These are phyloP conservation scores for Salix dunnii DNA, from an alignment of 345 rosid species.

Conservation along the genomic window DNA sequence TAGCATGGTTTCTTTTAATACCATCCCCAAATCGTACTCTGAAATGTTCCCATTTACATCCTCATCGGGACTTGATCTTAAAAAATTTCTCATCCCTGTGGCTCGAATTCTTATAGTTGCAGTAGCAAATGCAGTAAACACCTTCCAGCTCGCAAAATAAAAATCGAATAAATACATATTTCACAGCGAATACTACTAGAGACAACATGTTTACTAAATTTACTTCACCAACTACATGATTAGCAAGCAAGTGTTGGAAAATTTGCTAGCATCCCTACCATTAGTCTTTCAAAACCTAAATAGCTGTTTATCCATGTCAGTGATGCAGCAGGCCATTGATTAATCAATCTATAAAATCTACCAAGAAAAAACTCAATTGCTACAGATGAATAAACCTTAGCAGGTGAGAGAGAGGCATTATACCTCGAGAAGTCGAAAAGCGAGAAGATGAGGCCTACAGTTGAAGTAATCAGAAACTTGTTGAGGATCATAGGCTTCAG, in stretches of 20 bases:
- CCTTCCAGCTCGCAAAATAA: slow-evolving; percentile 40
- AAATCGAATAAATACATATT: slow-evolving; percentile 11
- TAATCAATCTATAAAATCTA: too few species aligned
- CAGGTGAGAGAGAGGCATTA: too few species aligned
- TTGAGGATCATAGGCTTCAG: slow-evolving; percentile 73
- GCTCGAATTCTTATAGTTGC: slow-evolving; percentile 69
- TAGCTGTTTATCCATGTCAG: too few species aligned
- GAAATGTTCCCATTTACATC: slow-evolving; percentile 40
- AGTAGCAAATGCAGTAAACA: slow-evolving; percentile 56
- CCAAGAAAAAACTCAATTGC: too few species aligned
- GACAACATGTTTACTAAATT: too few species aligned
- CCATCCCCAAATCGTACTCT: slow-evolving; percentile 63
- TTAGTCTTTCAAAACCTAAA: too few species aligned
- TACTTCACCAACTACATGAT: too few species aligned
- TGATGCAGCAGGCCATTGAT: too few species aligned
- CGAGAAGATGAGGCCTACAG: slow-evolving; percentile 86
- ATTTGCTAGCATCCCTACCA: too few species aligned
- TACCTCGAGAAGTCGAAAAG: slow-evolving; percentile 89
- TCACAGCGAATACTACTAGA: neutral
- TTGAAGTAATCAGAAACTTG: slow-evolving; percentile 72
- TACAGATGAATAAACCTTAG: too few species aligned
- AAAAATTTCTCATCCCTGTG: slow-evolving; percentile 30
- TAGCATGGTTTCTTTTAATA: slow-evolving; percentile 80
- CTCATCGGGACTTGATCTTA: slow-evolving; percentile 34
- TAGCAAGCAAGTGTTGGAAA: too few species aligned